Evolutionary conservation across 805 yeast species (phyloP), one percentile per base, ranked within the genome.

Genomic region (Lipomyces chichibuensis): DNA sequence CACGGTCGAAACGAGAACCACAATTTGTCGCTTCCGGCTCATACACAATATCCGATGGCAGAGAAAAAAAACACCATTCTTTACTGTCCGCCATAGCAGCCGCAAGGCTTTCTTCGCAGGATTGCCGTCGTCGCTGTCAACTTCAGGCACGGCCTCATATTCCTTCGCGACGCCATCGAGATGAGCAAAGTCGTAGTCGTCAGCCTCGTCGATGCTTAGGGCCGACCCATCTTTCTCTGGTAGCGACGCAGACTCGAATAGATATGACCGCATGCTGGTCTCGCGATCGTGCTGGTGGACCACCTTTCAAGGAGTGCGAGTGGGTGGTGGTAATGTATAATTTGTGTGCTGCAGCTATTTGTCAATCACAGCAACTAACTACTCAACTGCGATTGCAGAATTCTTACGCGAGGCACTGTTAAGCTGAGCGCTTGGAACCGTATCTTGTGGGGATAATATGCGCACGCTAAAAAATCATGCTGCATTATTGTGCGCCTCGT

Each of bases 161-260:
- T 65, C 71, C 33, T 67, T 67, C n/a, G 71, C 71, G 63, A 67
- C 71, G 53, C 71, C 71, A n/a, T 67, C 71, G 23, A 67, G 66
- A 37, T 65, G 66, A 4, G 65, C 61, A 56, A 55, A 67, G 59
- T 65, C 71, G 56, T 67, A 67, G 61, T 67, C 71, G 23, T 67
- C 71, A 3, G 71, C 68, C 56, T 65, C 66, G 54, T 65, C 66
- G 60, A 63, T 65, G 62, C 63, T 60, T n/a, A 49, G 60, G 23
- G 59, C 52, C 39, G 68, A 59, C 59, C 63, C 52, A 49, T 53
- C 33, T 39, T 65, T 57, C 60, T 65, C 56, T 13, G 69, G 49
- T 56, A 62, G 58, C 23, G 71, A 64, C 53, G 68, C 65, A 37
- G 71, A 66, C 49, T 65, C 71, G 53, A 67, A 67, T 23, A 67